Conservation (phyloP, 2,329 filamentous ascomycete species). For the Verticillium albo-atrum region DNA sequence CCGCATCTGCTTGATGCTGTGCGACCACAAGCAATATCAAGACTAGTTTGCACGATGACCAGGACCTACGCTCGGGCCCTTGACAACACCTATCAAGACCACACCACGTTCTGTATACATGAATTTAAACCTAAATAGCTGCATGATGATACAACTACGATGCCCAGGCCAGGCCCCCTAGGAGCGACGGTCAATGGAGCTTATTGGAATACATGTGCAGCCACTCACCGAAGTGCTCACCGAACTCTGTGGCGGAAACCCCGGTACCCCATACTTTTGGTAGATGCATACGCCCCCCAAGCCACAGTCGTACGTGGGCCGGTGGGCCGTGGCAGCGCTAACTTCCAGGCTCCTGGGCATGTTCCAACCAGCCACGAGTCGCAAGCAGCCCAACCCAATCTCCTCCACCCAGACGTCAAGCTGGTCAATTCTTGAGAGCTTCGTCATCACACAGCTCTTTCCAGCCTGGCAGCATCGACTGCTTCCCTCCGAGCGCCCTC, state of each 20-base stretch:
- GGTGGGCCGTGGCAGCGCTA: neutral
- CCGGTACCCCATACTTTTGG: neutral
- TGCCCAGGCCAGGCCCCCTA: no score
- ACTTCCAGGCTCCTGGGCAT: neutral
- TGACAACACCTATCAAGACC: no score
- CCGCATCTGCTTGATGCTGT: no score
- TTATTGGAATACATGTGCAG: no score
- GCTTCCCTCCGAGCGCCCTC: slow-evolving; percentile 1
- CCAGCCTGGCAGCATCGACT: slow-evolving; percentile 6
- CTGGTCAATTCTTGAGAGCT: slow-evolving; percentile 14
- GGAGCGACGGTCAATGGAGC: no score
- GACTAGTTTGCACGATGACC: no score
- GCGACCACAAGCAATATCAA: no score
- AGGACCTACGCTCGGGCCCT: no score
- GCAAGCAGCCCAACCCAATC: slow-evolving; percentile 5
- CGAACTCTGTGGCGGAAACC: neutral
- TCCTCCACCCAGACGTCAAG: slow-evolving; percentile 7
- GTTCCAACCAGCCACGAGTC: neutral
- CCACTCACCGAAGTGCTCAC: neutral
- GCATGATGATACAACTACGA: no score
- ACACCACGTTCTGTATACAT: no score
- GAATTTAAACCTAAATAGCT: no score
- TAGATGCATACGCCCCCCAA: neutral
- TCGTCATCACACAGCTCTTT: slow-evolving; percentile 12
- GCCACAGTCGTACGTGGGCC: neutral